Evolutionary conservation across 257 asterid species (phyloP), one percentile per base, ranked within the genome.

Genomic region (Lithospermum erythrorhizon): DNA sequence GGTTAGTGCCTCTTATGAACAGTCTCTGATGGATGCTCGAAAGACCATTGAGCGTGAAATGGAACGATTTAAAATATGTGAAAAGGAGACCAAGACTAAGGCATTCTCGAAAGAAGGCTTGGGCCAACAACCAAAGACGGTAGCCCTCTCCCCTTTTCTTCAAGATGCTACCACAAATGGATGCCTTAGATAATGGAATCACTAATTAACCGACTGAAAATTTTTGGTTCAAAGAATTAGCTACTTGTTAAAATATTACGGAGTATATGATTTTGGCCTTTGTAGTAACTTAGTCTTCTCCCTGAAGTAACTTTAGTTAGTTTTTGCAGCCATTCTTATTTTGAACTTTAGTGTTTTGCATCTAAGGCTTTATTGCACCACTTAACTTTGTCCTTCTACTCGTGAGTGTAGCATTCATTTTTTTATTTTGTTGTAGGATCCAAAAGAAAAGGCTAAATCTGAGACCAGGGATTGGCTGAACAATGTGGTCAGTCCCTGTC

Each of bases 1-100:
- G 97, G 97, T 86, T 81, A 93, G 98, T 86, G 95, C 98, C 80
- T 93, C 98, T 81, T 93, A 88, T 84, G 98, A 88, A 90, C 98
- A 91, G 90, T 95, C 97, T 72, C 89, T 91, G 81, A 86, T 93
- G 98, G 98, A 93, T 71, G 87, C 98, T 71, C 93, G 98, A 70
- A 93, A 93, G 81, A 90, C 72, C 59, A 93, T 93, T 68, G 98
- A 93, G 79, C 89, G 91, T 59, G 97, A 93, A 76, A 93, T 93
- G 98, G 98, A 93, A 67, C 79, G 97, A 63, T 93, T 93, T 76
- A 93, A 93, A 75, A 80, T 93, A 57, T 93, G 98, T 75, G 98
- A 93, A 76, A 93, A 93, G 77, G 98, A 93, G 82, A 93, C 98
- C 20, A 93, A 93, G 84, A 93, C 98, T 57, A 93, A 93, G 77